phyloP scores from a whole-genome alignment of 164 flowering plant species.

The Stephania japonica region DNA sequence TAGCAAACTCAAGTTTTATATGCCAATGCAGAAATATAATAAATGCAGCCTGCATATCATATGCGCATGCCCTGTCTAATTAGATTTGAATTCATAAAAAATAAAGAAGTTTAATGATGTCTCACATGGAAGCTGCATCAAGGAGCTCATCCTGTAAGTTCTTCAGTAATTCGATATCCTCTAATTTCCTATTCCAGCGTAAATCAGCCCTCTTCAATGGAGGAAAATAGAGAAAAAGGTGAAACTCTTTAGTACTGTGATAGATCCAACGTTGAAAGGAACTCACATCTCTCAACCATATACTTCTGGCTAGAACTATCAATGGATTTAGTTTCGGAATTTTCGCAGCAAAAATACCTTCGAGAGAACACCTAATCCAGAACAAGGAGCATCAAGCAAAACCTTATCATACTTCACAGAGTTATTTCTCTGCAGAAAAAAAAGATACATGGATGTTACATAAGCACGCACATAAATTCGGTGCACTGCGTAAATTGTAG shows the following conservation, averaged over 20 bases:
- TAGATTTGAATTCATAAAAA: neutral
- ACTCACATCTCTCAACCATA: neutral
- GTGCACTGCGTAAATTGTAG: neutral
- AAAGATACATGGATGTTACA: neutral
- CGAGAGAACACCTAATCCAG: slow-evolving; percentile 92
- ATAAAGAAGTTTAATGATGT: neutral
- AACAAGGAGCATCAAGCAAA: slow-evolving; percentile 89
- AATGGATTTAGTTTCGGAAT: neutral
- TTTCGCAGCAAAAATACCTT: slow-evolving; percentile 42
- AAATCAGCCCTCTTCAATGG: slow-evolving; percentile 72
- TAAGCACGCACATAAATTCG: neutral
- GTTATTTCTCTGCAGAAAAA: slow-evolving; percentile 33
- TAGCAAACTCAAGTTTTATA: too few species aligned
- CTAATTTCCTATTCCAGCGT: slow-evolving; percentile 81
- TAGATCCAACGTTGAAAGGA: neutral
- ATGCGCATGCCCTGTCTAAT: neutral
- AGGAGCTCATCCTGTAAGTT: slow-evolving; percentile 81
- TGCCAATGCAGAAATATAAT: too few species aligned
- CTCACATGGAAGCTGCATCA: slow-evolving; percentile 77
- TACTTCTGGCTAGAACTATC: slow-evolving; percentile 6
- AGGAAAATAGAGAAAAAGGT: slow-evolving; percentile 1
- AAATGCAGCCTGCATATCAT: too few species aligned
- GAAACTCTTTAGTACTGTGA: neutral
- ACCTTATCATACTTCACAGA: slow-evolving; percentile 61
- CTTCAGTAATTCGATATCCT: slow-evolving; percentile 72